Percentiles rank a stretch among this genome's conserved stretches.
Conservation (phyloP, 1,284 basidiomycete genomes). For the Puccinia polysora region DNA sequence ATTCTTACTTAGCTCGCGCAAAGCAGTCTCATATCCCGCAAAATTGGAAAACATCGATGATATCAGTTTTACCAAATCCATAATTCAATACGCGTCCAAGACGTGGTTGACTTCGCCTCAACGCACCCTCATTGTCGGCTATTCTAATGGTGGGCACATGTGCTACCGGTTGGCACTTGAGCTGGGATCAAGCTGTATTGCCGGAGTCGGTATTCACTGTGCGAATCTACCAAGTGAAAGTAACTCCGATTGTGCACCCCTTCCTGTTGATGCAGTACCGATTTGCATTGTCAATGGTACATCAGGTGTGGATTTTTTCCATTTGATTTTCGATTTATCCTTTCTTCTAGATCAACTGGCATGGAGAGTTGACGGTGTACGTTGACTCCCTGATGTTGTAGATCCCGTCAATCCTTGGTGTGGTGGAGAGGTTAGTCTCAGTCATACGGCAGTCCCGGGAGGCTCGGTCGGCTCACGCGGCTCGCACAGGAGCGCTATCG, state of each 20-base stretch:
- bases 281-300: conserved; percentile 40
- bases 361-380: neutral
- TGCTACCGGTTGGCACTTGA: conserved; percentile 27
- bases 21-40: conserved; percentile 24
- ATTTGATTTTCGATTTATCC: conserved; percentile 6
- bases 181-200: conserved; percentile 32
- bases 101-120: conserved; percentile 11
- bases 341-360: neutral
- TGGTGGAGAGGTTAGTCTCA: conserved; percentile 32
- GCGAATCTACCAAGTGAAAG: conserved; percentile 28
- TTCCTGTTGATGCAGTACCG: conserved; percentile 14
- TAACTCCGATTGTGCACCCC: conserved; percentile 29
- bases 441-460: neutral
- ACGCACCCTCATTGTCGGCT: conserved; percentile 24
- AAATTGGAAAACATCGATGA: conserved; percentile 29
- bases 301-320: conserved; percentile 5
- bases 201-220: conserved; percentile 25
- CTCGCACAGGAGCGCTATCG: conserved; percentile 19
- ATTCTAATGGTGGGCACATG: conserved; percentile 39
- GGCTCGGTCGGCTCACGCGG: conserved; percentile 15
- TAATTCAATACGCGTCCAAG: conserved; percentile 24
- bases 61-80: conserved; percentile 25
- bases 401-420: conserved; percentile 39
- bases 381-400: neutral
- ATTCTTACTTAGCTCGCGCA: conserved; percentile 23